Evolutionary conservation across 2,329 filamentous ascomycete genomes (phyloP), one percentile per base, ranked within the genome.

Genomic region (Gyromitra esculenta): DNA sequence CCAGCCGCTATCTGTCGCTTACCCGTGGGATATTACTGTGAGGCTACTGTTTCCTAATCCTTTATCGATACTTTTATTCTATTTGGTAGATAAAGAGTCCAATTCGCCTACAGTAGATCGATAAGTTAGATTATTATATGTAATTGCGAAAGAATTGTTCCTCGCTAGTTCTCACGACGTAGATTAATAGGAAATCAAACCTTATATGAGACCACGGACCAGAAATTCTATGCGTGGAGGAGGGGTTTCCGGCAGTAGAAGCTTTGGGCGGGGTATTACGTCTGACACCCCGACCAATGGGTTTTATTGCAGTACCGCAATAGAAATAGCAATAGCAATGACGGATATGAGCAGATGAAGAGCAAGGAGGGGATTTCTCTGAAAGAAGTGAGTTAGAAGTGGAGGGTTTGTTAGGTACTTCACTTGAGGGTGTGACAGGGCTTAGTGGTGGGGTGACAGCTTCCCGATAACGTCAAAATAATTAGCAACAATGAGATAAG

Each of bases 401-500:
- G 52, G 65, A 43, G 18, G 8, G 56, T 57, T 35, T 71, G 59
- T 37, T 71, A 31, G 25, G 25, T 31, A 57, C 57, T 67, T 73
- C 70, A 69, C 56, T 43, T 35, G 25, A 62, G 68, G 72, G 72
- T 63, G 65, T 59, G 72, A 60, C 68, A 67, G 63, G 70, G 64
- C 18, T 54, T 54, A 73, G 70, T 59, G 59, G 68, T 74, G 68
- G 75, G 74, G 25, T 31, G 25, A 62, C 60, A 73, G 48, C 66
- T 72, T 68, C 39, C 50, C 65, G 77, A 78, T 78, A 78, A 78
- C 74, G 77, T 78, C 77, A 79, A 76, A 67, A 59, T 64, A 76
- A 79, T 79, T 79, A 78, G 76, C 77, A 79, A 71, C 67, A 70
- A 45, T 54, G 71, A 73, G 76, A 78, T 78, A 78, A 77, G 76